Percentiles rank a stretch among this genome's conserved stretches.
phyloP scores from a whole-genome alignment of 768 basidiomycete species.

The Amanita brunnescens region DNA sequence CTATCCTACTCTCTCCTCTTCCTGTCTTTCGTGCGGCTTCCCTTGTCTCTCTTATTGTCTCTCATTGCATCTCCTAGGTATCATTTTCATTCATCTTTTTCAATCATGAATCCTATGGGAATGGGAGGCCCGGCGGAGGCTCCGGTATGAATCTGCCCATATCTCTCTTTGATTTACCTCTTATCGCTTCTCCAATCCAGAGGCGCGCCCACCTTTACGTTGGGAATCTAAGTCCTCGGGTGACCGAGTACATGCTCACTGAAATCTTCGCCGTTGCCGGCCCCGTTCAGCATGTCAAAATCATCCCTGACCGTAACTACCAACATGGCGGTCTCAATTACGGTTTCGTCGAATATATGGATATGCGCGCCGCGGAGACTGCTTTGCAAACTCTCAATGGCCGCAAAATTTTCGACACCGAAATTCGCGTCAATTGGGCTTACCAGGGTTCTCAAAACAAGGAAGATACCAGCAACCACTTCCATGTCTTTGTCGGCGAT shows the following conservation, averaged over 20 bases:
- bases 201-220: constrained; percentile 97
- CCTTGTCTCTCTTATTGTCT: constrained; percentile 16
- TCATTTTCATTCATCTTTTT: constrained; percentile 45
- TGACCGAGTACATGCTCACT: constrained; percentile 98
- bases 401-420: constrained; percentile 98
- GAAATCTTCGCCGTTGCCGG: constrained; percentile 97
- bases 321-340: constrained; percentile 99
- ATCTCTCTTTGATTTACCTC: constrained; percentile 13
- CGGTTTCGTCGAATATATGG: constrained; percentile 98
- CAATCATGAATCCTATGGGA: constrained; percentile 73
- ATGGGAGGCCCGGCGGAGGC: constrained; percentile 67
- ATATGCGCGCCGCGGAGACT: constrained; percentile 98
- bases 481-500: constrained; percentile 99
- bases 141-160: constrained; percentile 45
- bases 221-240: constrained; percentile 94
- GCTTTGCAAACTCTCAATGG: constrained; percentile 98
- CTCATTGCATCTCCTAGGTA: constrained; percentile 27
- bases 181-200: constrained; percentile 28
- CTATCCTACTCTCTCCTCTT: constrained; percentile 40
- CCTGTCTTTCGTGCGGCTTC: constrained; percentile 42
- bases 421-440: constrained; percentile 99
- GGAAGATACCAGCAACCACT: constrained; percentile 97
- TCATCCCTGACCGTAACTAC: constrained; percentile 98
- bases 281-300: constrained; percentile 97
- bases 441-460: constrained; percentile 98